Conservation (phyloP, 2,329 filamentous ascomycete species). For the Fusarium circinatum region DNA sequence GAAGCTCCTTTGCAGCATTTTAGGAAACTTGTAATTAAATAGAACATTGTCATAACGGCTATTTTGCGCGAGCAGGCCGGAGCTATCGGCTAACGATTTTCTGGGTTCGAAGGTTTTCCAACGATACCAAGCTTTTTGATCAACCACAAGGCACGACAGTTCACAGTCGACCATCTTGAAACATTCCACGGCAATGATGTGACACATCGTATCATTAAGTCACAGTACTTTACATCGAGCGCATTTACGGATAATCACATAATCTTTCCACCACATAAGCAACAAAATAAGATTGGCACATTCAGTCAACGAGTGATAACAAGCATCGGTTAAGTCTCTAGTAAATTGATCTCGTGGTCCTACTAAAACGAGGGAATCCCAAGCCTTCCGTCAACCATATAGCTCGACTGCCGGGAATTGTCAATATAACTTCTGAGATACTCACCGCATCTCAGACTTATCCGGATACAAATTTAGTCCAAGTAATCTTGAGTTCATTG, state of each 20-base stretch:
- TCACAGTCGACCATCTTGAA: too few species aligned
- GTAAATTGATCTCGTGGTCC: not conserved
- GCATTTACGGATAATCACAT: too few species aligned
- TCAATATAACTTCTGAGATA: too few species aligned
- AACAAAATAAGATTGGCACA: not conserved
- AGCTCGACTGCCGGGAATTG: not conserved
- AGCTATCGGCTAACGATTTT: not conserved
- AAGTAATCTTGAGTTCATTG: not conserved
- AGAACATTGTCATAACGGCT: not conserved
- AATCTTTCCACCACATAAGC: too few species aligned
- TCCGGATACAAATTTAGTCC: rapidly evolving
- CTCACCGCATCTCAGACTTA: not conserved
- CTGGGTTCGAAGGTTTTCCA: too few species aligned
- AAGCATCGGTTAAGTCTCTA: not conserved
- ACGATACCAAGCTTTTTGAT: not conserved
- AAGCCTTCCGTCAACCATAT: not conserved
- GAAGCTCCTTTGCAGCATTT: not conserved
- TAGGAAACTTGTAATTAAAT: not conserved
- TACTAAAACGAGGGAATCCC: not conserved
- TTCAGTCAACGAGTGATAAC: not conserved
- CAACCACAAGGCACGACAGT: not conserved
- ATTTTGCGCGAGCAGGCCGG: not conserved
- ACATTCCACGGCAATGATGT: not conserved
- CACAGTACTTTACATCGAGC: not conserved
- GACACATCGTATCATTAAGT: not conserved